Conservation (phyloP, 1,284 basidiomycete species). For the Ustilago xerochloae region DNA sequence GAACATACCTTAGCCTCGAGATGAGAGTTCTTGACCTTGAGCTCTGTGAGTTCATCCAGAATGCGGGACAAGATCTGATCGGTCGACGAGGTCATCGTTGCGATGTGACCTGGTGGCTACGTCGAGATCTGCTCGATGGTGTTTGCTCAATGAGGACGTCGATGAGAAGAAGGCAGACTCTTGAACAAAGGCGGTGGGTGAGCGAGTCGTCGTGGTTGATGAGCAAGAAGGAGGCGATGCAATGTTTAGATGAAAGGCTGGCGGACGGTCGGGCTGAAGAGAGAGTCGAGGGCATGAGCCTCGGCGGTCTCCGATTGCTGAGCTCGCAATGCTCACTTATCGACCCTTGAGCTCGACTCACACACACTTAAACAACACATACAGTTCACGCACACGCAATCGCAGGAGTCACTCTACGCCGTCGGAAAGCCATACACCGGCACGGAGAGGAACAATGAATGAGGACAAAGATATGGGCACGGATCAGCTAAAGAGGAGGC, state of each 20-base stretch:
- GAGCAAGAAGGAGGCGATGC: background rate
- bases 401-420: background rate
- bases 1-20: conserved; percentile 60
- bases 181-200: background rate
- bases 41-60: conserved; percentile 57
- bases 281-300: background rate
- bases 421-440: background rate
- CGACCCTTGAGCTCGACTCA: background rate
- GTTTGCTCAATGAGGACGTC: background rate
- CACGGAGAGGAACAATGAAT: background rate
- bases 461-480: background rate
- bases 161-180: background rate
- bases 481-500: conserved; percentile 1
- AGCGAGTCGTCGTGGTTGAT: background rate
- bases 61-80: conserved; percentile 51
- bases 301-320: conserved; percentile 5
- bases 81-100: conserved; percentile 35
- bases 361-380: background rate
- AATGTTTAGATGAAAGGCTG: too few species aligned
- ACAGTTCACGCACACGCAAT: too few species aligned
- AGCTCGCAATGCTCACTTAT: background rate
- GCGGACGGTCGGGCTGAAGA: background rate
- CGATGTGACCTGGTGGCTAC: background rate
- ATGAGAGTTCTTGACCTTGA: conserved; percentile 57
- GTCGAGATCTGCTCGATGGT: background rate